A percentile compares a stretch with the other conserved stretches of the same genome.
phyloP scores from a whole-genome alignment of 352 stramenopile species.

The Phytopythium kandeliae region DNA sequence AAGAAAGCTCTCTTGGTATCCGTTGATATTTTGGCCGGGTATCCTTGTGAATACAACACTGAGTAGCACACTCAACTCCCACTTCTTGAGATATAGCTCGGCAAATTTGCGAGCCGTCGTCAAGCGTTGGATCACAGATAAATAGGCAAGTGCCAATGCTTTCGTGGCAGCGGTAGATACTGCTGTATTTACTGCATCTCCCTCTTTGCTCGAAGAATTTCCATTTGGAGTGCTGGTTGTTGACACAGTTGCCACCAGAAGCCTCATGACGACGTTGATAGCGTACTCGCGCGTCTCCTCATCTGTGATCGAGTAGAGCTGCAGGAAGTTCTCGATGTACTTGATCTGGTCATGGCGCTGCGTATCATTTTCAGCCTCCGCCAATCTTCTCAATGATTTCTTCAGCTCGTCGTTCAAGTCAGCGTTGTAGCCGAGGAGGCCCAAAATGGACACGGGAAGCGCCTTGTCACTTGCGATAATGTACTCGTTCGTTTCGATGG shows the following conservation, averaged over 20 bases:
- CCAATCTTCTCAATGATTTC: constrained; percentile 33
- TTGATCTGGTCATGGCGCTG: constrained; percentile 31
- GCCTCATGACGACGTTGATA: constrained; percentile 45
- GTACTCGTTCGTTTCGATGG: constrained; percentile 56
- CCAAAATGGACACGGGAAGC: constrained; percentile 49
- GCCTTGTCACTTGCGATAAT: constrained; percentile 46
- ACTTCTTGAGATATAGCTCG: constrained; percentile 41
- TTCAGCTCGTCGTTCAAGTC: constrained; percentile 67
- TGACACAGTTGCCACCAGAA: background rate
- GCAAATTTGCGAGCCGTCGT: constrained; percentile 29
- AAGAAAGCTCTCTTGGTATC: constrained; percentile 32
- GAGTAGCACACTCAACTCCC: constrained; percentile 42
- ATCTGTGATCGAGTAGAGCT: constrained; percentile 54
- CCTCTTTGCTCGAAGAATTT: background rate
- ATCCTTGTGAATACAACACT: constrained; percentile 29
- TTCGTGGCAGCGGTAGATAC: background rate
- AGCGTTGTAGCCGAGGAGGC: constrained; percentile 59
- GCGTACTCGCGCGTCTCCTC: constrained; percentile 35
- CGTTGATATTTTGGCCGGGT: constrained; percentile 26
- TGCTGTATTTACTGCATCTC: background rate
- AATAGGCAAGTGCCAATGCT: background rate
- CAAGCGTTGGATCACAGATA: constrained; percentile 12
- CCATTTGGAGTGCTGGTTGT: background rate
- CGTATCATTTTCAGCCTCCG: constrained; percentile 9
- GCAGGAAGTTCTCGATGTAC: constrained; percentile 62